Evolutionary conservation across 164 flowering plant genomes (phyloP), one percentile per base, ranked within the genome.

Genomic region (Piper longum): DNA sequence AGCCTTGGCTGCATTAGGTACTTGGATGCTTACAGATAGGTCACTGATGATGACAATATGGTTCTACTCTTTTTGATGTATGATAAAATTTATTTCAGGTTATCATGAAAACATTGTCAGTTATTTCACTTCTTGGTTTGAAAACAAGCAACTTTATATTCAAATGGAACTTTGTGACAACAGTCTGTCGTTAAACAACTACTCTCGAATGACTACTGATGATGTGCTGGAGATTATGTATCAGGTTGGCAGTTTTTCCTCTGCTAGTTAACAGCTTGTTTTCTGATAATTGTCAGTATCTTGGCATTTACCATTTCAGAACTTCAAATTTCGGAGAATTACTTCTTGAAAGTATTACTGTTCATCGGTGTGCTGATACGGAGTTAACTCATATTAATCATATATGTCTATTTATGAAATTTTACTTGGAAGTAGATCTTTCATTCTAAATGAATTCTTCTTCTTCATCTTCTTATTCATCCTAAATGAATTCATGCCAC

Each of bases 141-240:
- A 90, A 72, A 85, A 88, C 68, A 95, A 90, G 72, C 85, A 86
- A 63, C 86, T 93, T 58, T 93, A 84, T 75, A 90, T 90, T 69
- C 97, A 90, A 74, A 81, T 88, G 89, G 99, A 90, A 80, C 88
- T 93, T 39, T 93, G 99, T 73, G 97, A 88, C 64, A 65, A 66
- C 69, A 85, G 92, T 76, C 81, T 90, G 58, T 84, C 95, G 41
- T 63, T 76, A 62, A 60, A 54, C 16, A 74, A 48, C 60, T 70
- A 67, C 58, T 74, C 80, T 66, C 76, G 62, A 26, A 54, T 66
- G 45, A 71, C 75, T 41, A 68, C 84, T 52, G 92, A 88, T 65
- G 80, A 86, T 63, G 79, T 79, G 8, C 69, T 90, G 73, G 67
- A 72, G 55, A 82, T 70, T 42, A 67, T 93, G 79, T 73, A 79